A percentile compares a stretch with the other conserved stretches of the same genome.
Evolutionary conservation across 2,329 filamentous ascomycete species (phyloP).

Genomic region (Pseudopithomyces maydicus): DNA sequence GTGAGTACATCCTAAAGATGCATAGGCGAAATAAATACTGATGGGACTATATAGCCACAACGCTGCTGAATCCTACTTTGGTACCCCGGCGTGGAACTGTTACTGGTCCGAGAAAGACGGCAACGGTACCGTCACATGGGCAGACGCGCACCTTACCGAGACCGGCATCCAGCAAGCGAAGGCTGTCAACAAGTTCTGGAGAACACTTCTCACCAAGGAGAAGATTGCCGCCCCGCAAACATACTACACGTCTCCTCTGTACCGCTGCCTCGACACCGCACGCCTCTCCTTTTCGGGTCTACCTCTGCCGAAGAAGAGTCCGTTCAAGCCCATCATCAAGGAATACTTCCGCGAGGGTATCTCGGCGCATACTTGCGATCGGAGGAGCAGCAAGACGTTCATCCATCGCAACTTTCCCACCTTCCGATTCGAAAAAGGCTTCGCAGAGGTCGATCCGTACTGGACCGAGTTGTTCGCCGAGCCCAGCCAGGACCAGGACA

Average conservation of each 20-base stretch:
- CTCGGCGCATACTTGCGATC: conserved; percentile 71
- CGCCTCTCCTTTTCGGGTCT: conserved; percentile 65
- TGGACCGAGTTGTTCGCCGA: conserved; percentile 58
- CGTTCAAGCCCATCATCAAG: conserved; percentile 66
- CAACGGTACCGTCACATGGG: conserved; percentile 67
- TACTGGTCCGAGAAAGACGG: conserved; percentile 70
- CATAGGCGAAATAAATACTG: background rate
- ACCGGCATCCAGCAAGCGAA: conserved; percentile 62
- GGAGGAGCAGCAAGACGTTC: conserved; percentile 59
- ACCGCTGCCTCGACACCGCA: conserved; percentile 67
- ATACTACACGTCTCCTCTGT: conserved; percentile 69
- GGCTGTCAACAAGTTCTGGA: conserved; percentile 65
- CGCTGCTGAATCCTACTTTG: conserved; percentile 69
- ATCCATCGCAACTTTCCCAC: conserved; percentile 59
- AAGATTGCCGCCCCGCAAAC: conserved; percentile 65
- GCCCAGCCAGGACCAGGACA: conserved; percentile 56
- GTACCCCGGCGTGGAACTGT: conserved; percentile 72
- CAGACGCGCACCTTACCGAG: conserved; percentile 65
- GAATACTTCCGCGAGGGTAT: conserved; percentile 70
- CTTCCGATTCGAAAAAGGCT: conserved; percentile 64
- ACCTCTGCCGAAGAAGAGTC: conserved; percentile 54
- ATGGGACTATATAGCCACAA: conserved; percentile 52
- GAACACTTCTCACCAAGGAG: conserved; percentile 53
- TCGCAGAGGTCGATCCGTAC: conserved; percentile 62
- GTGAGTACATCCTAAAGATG: background rate